Percentiles rank a stretch among this genome's conserved stretches.
phyloP scores from a whole-genome alignment of 2,329 filamentous ascomycete species.

The Rhynchosporium graminicola region DNA sequence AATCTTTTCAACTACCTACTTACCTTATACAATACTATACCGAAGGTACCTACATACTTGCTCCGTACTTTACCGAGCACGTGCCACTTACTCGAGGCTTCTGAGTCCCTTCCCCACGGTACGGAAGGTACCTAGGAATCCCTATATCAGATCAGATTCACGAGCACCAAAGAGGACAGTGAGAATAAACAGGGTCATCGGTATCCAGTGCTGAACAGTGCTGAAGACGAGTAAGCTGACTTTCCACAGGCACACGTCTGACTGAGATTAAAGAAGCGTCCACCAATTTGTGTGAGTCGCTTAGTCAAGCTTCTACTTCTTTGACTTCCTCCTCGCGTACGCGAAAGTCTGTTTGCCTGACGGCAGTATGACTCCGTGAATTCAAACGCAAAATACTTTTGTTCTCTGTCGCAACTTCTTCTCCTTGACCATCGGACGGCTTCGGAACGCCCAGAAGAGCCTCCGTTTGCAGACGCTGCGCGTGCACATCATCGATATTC shows the following conservation, averaged over 20 bases:
- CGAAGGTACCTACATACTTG: too few relatives aligned
- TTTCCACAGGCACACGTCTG: neutral
- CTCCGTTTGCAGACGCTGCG: neutral
- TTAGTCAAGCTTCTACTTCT: neutral
- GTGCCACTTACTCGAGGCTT: slow-evolving; percentile 3
- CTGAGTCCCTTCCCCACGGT: neutral
- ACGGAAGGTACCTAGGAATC: neutral
- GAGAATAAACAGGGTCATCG: too few relatives aligned
- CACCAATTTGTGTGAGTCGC: neutral
- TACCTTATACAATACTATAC: too few relatives aligned
- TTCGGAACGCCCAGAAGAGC: too few relatives aligned
- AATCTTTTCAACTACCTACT: neutral
- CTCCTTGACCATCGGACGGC: too few relatives aligned
- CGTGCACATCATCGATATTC: neutral
- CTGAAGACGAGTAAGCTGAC: neutral
- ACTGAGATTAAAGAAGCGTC: neutral
- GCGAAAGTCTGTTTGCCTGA: too few relatives aligned
- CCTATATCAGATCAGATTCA: neutral
- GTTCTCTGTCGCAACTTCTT: too few relatives aligned
- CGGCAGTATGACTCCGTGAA: too few relatives aligned
- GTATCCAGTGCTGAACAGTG: neutral
- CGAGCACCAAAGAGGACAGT: neutral
- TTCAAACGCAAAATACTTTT: too few relatives aligned
- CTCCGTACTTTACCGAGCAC: neutral
- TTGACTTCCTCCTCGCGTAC: neutral